Conservation (phyloP, 2,329 filamentous ascomycete genomes). For the Phoma sp. region DNA sequence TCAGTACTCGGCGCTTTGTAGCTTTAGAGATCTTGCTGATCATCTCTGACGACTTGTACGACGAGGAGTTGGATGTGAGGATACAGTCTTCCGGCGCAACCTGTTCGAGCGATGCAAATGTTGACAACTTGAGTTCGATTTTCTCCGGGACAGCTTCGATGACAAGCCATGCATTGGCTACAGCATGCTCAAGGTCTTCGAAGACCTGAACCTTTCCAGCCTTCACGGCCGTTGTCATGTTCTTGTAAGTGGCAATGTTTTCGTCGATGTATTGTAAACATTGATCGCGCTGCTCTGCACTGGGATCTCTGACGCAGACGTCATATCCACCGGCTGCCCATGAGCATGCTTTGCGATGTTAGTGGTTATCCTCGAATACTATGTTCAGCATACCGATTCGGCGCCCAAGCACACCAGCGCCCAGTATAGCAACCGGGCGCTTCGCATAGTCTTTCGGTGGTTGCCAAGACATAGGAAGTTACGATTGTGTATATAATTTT, state of each 20-base stretch:
- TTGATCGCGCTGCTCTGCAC: constrained; percentile 41
- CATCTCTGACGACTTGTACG: constrained; percentile 61
- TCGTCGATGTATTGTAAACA: constrained; percentile 52
- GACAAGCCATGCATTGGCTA: constrained; percentile 61
- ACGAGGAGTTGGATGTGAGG: constrained; percentile 61
- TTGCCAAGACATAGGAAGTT: constrained; percentile 12
- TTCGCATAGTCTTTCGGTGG: constrained; percentile 6
- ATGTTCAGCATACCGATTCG: constrained; percentile 11
- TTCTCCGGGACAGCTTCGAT: constrained; percentile 63
- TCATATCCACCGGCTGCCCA: constrained; percentile 55
- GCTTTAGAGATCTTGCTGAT: constrained; percentile 51
- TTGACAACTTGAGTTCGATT: constrained; percentile 57
- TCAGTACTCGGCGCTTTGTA: constrained; percentile 45
- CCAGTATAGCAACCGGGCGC: constrained; percentile 22
- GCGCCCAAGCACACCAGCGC: constrained; percentile 28
- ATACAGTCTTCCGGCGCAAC: constrained; percentile 56
- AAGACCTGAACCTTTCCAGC: constrained; percentile 21
- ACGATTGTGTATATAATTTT: neutral
- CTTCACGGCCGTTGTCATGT: neutral
- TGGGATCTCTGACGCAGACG: constrained; percentile 55
- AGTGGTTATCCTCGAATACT: neutral
- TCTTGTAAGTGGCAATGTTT: constrained; percentile 32
- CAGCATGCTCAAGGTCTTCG: constrained; percentile 51
- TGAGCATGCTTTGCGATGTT: constrained; percentile 8
- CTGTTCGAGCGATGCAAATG: constrained; percentile 57